phyloP scores from a whole-genome alignment of 75 land plant species.

The Gnetum montanum region DNA sequence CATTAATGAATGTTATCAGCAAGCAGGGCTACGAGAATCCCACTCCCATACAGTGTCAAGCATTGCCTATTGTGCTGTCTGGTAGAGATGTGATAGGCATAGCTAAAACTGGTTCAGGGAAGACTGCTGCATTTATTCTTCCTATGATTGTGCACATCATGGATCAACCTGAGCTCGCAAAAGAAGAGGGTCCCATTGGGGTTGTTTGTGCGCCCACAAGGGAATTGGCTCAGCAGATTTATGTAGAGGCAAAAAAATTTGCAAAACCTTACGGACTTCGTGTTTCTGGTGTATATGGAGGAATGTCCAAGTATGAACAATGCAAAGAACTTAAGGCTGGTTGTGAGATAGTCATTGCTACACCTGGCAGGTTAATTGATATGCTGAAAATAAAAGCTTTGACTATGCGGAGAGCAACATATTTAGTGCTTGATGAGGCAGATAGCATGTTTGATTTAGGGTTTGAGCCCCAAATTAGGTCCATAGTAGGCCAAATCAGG shows the following conservation, averaged over 20 bases:
- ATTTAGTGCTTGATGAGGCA: slow-evolving; percentile 93
- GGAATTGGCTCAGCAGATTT: slow-evolving; percentile 96
- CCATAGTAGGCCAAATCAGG: slow-evolving; percentile 93
- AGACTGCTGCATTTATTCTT: slow-evolving; percentile 96
- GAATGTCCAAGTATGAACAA: slow-evolving; percentile 95
- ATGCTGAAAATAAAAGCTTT: slow-evolving; percentile 93
- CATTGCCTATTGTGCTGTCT: slow-evolving; percentile 75
- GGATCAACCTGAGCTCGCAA: slow-evolving; percentile 89
- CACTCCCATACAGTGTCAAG: slow-evolving; percentile 89
- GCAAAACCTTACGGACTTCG: slow-evolving; percentile 77
- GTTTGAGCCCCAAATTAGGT: slow-evolving; percentile 97
- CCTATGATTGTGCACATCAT: slow-evolving; percentile 98
- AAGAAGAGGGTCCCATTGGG: slow-evolving; percentile 96
- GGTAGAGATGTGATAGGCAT: slow-evolving; percentile 97
- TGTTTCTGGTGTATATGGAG: slow-evolving; percentile 93
- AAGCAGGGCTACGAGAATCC: slow-evolving; percentile 98
- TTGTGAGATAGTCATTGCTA: slow-evolving; percentile 90
- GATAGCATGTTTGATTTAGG: slow-evolving; percentile 99
- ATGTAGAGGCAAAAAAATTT: slow-evolving; percentile 80
- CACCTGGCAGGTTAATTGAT: slow-evolving; percentile 95
- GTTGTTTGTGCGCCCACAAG: slow-evolving; percentile 96
- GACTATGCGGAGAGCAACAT: slow-evolving; percentile 82
- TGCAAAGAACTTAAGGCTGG: slow-evolving; percentile 98
- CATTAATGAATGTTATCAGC: slow-evolving; percentile 68
- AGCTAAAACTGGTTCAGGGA: slow-evolving; percentile 98